Conservation (phyloP, 805 yeast species). For the Ogataea pilisensis region DNA sequence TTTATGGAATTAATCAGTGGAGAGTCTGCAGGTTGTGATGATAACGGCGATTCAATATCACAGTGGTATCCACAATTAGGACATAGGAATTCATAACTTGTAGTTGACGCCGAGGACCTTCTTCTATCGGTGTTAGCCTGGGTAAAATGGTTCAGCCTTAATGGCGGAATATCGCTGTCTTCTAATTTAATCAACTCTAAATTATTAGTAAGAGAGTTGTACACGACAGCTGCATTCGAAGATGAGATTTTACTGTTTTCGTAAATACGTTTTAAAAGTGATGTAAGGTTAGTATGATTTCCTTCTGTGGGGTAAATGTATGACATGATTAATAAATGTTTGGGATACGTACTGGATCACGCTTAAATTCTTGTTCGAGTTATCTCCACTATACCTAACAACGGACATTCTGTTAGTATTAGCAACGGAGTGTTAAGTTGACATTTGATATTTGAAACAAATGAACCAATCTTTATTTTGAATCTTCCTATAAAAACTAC, state of each 20-base stretch:
- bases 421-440: no score
- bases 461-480: no score
- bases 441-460: no score
- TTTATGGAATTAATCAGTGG: no score
- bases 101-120: conserved; percentile 7
- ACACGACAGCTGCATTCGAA: conserved; percentile 27
- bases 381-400: conserved; percentile 15
- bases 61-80: conserved; percentile 27
- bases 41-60: conserved; percentile 7
- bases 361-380: conserved; percentile 11
- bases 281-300: background rate
- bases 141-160: background rate
- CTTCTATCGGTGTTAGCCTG: conserved; percentile 3
- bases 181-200: conserved; percentile 23
- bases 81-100: conserved; percentile 20
- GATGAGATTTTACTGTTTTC: conserved; percentile 18
- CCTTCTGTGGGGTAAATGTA: background rate
- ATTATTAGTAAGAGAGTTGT: conserved; percentile 25
- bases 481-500: no score
- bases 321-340: background rate
- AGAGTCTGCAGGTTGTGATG: background rate
- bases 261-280: conserved; percentile 5
- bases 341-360: conserved; percentile 16
- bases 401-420: no score
- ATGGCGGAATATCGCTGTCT: background rate